Conservation (phyloP, 441 rosid genomes). For the Geranium incanum region DNA sequence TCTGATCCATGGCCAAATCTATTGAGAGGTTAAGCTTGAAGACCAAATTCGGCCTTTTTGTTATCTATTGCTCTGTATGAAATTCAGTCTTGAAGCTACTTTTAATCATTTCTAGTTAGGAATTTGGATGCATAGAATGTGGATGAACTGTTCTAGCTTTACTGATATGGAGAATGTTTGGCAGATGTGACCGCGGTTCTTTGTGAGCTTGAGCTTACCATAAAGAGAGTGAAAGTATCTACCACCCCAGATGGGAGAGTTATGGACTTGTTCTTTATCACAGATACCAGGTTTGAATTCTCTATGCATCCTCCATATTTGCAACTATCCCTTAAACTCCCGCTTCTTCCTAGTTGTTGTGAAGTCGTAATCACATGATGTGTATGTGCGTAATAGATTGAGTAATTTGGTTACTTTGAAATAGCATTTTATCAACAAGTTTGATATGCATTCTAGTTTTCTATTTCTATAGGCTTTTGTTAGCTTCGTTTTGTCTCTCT, state of each 20-base stretch:
- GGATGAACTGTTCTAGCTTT: neutral
- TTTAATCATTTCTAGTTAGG: too few species aligned
- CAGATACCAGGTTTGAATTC: slow-evolving; percentile 65
- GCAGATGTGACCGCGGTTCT: slow-evolving; percentile 77
- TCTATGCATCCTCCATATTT: slow-evolving; percentile 14
- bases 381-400: too few species aligned
- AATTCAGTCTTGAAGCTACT: too few species aligned
- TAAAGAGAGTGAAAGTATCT: slow-evolving; percentile 85
- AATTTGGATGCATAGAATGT: too few species aligned
- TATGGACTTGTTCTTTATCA: slow-evolving; percentile 82
- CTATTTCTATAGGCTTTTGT: too few species aligned
- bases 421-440: neutral
- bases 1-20: neutral
- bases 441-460: neutral
- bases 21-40: neutral
- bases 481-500: too few species aligned
- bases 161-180: slow-evolving; percentile 12
- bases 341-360: too few species aligned
- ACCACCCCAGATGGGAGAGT: slow-evolving; percentile 90
- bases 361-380: too few species aligned
- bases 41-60: neutral
- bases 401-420: neutral
- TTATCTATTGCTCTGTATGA: too few species aligned
- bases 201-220: slow-evolving; percentile 69
- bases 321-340: too few species aligned